Evolutionary conservation across 2,329 filamentous ascomycete species (phyloP).

Genomic region (Xylariaceae sp.): DNA sequence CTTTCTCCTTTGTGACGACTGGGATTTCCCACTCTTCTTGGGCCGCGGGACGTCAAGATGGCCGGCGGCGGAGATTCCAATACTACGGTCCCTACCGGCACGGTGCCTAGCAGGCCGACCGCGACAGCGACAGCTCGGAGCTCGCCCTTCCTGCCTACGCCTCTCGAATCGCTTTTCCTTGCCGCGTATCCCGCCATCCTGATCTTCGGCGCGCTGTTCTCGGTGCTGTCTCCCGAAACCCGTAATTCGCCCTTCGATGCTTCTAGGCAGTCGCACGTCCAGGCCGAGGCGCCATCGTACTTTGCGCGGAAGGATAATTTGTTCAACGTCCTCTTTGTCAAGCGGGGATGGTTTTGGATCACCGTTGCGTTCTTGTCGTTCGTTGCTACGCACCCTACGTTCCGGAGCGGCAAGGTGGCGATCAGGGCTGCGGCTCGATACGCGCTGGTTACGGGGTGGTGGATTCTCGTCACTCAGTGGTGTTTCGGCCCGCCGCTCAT

Average conservation of each 20-base stretch:
- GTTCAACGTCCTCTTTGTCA: conserved; percentile 91
- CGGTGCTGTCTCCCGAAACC: conserved; percentile 68
- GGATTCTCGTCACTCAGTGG: conserved; percentile 92
- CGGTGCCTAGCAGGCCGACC: conserved; percentile 10
- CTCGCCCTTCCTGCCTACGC: conserved; percentile 64
- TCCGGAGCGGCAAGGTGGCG: conserved; percentile 35
- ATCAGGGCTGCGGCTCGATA: conserved; percentile 65
- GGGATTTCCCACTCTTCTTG: conserved; percentile 10
- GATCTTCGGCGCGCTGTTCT: conserved; percentile 76
- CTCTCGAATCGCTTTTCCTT: conserved; percentile 62
- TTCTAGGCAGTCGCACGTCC: conserved; percentile 58
- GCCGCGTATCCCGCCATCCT: conserved; percentile 73
- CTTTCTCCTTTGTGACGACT: conserved; percentile 10
- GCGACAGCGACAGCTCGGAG: conserved; percentile 34
- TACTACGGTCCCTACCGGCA: conserved; percentile 12
- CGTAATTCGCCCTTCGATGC: conserved; percentile 61
- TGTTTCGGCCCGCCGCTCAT: conserved; percentile 89
- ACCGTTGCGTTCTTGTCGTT: conserved; percentile 70
- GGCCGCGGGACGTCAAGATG: conserved; percentile 22
- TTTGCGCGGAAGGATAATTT: conserved; percentile 92
- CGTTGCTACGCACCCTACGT: conserved; percentile 60
- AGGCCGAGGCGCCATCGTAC: conserved; percentile 63
- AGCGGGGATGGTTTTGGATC: conserved; percentile 91
- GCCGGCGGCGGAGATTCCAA: conserved; percentile 12
- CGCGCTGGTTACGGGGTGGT: conserved; percentile 66